Evolutionary conservation across 2,329 filamentous ascomycete species (phyloP).

Genomic region (Fusarium sp.): DNA sequence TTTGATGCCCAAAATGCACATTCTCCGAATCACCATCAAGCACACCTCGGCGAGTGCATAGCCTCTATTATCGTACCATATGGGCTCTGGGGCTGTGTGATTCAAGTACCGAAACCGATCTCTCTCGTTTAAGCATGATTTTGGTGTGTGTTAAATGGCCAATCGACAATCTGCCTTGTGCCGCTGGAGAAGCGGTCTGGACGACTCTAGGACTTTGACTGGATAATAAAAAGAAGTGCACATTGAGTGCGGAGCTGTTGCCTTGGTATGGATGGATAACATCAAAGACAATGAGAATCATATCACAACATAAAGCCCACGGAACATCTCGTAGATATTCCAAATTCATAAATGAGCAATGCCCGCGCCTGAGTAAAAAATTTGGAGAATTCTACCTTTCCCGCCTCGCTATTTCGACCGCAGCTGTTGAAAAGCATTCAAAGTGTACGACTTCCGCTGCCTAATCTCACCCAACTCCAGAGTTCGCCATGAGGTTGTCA

Average conservation of each 20-base stretch:
- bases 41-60: background rate
- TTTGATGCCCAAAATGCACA: background rate
- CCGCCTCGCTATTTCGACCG: background rate
- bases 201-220: conserved; percentile 11
- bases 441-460: background rate
- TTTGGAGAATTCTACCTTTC: background rate
- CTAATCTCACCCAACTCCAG: background rate
- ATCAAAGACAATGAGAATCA: background rate
- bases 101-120: background rate
- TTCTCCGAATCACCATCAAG: background rate
- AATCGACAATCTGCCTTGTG: conserved; percentile 22
- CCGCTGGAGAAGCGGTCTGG: conserved; percentile 6
- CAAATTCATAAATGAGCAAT: background rate
- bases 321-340: background rate
- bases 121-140: background rate
- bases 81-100: background rate
- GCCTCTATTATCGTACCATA: background rate
- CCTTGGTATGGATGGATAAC: background rate
- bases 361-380: background rate
- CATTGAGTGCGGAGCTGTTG: conserved; percentile 10
- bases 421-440: background rate
- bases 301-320: background rate
- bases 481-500: background rate
- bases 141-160: conserved; percentile 4
- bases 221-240: conserved; percentile 19